Conservation (phyloP, 345 rosid genomes). For the Anacardium occidentale region DNA sequence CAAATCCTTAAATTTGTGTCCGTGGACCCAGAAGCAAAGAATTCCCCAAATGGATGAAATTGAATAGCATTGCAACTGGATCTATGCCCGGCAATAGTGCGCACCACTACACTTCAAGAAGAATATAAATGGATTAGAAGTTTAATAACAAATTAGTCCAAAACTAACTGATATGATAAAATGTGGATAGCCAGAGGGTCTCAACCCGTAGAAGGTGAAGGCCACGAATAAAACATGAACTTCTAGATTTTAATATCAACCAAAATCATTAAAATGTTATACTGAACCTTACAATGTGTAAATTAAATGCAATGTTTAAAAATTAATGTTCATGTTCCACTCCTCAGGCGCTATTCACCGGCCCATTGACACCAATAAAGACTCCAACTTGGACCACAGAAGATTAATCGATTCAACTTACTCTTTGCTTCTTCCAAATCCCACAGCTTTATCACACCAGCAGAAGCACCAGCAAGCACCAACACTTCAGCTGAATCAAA, state of each 20-base stretch:
- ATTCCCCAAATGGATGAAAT: conserved; percentile 98
- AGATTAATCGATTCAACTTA: conserved; percentile 38
- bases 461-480: conserved; percentile 74
- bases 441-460: conserved; percentile 74
- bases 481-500: conserved; percentile 64
- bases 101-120: conserved; percentile 99
- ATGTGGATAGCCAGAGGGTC: too few relatives aligned
- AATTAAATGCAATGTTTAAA: conserved; percentile 9
- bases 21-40: conserved; percentile 89
- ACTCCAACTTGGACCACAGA: neutral
- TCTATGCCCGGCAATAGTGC: conserved; percentile 95
- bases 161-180: neutral
- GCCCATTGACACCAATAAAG: neutral
- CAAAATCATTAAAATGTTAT: neutral
- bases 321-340: conserved; percentile 1
- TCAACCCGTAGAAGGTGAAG: too few relatives aligned
- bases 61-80: conserved; percentile 85
- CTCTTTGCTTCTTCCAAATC: conserved; percentile 80
- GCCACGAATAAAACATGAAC: neutral
- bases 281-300: neutral
- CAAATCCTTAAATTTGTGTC: conserved; percentile 82
- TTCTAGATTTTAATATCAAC: neutral
- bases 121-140: conserved; percentile 47
- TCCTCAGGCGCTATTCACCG: conserved; percentile 1
- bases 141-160: conserved; percentile 7